Evolutionary conservation across 345 rosid species (phyloP), one percentile per base, ranked within the genome.

Genomic region (Acer saccharum): DNA sequence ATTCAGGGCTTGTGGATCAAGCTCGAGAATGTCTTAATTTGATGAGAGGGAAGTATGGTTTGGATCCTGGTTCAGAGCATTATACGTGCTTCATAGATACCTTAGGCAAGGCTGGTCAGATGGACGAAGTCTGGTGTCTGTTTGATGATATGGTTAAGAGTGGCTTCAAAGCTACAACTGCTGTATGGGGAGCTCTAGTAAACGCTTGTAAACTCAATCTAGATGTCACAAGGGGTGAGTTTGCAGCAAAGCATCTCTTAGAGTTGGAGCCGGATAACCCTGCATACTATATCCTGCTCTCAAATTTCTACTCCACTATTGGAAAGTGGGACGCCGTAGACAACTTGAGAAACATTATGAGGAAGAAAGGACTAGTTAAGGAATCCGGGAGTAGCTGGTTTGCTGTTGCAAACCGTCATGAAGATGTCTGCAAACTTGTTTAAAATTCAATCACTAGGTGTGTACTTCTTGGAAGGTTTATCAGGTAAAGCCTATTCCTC

Each of bases 1-100:
- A 92, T 83, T 86, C 95, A 17, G 95, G 93, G 17, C 70, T 89
- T 62, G 91, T 94, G 75, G 86, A 89, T 75, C 88, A 90, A 83
- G 89, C 91, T 73, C 75, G 72, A n/a, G 76, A 80, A 46, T 85
- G 90, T 74, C 90, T 92, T 72, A 14, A 75, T 61, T 73, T 80
- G 79, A 90, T 84, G 84, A 88, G 74, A 74, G 81, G 85, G 58
- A 88, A 82, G 57, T 86, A 84, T 78, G 82, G 85, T 72, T 21
- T 88, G 39, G 68, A 84, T 0, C 88, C 90, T 6, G 79, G 68
- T 71, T 85, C 84, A 48, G 90, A 94, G 83, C 97, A 94, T 82
- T 89, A 84, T 81, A 86, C 88, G 35, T 88, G 92, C 81, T 84
- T 90, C 82, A 86, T 94, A 0, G 92, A 89, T 84, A 83, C 84